Evolutionary conservation across 2,329 filamentous ascomycete species (phyloP), one percentile per base, ranked within the genome.

Genomic region (Tolypocladium inflatum): DNA sequence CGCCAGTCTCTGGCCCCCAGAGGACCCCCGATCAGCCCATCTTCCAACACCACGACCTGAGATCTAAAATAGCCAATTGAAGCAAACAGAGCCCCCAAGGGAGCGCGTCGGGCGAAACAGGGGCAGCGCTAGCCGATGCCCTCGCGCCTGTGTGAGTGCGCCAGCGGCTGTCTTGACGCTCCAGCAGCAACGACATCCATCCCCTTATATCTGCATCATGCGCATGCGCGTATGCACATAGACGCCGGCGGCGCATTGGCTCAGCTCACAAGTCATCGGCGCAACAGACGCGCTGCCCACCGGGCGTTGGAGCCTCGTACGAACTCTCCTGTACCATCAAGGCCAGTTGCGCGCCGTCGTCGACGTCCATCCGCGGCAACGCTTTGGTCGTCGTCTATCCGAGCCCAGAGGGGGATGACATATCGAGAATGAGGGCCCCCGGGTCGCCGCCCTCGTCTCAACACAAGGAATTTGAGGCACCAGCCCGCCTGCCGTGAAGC

Each of bases 371-470:
- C 26, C 7, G 15, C 3, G 26, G 15, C 45, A 2, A n/a, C 17
- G 17, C 45, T 2, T 33, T 8, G 41, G 9, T 43, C n/a, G 41
- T 43, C 19, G 6, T 21, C 9, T 15, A 33, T 17, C 8, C 19
- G 15, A 13, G 13, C 43, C 9, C 23, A 33, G 15, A 3, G 10
- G 15, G 23, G 13, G 23, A 15, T 48, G 23, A 23, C 21, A 17
- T 10, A 13, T 10, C n/a, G 13, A 30, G 26, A 11, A 11, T n/a
- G n/a, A 50, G 45, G 8, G 45, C 86, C 2, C 81, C 60, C 62
- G 64, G 26, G 67, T 76, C 30, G 68, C 58, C 65, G 83, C 87
- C 1, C 70, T 91, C 1, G 73, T 92, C 1, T 86, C 66, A 90
- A 90, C 64, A 88, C 85, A 3, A 67, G 81, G 84, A 66, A 76